These are phyloP conservation scores for Phaeomoniella chlamydospora DNA, from an alignment of 2,329 filamentous ascomycete species.

Conservation along the genomic window DNA sequence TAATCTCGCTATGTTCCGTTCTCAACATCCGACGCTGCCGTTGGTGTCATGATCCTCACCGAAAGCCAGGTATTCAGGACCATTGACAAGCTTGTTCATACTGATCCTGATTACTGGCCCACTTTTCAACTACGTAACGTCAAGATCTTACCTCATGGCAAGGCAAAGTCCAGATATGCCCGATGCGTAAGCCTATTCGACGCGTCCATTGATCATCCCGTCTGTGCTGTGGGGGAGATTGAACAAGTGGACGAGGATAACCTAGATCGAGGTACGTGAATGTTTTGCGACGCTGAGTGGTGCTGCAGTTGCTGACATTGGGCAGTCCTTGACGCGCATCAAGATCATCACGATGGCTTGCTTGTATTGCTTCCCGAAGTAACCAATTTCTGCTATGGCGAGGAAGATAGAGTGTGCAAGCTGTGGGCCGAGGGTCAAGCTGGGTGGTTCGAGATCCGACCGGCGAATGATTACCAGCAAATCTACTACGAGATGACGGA, in stretches of 20 bases:
- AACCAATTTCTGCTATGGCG: conserved; percentile 31
- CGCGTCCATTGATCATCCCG: conserved; percentile 37
- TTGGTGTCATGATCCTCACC: conserved; percentile 10
- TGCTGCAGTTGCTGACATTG: conserved; percentile 1
- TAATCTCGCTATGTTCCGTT: no score
- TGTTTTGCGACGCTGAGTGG: conserved; percentile 5
- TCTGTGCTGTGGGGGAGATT: conserved; percentile 39
- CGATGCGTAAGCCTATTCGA: conserved; percentile 25
- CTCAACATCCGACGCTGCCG: no score
- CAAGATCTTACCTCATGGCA: conserved; percentile 33
- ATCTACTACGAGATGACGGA: conserved; percentile 42
- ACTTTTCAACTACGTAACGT: conserved; percentile 43
- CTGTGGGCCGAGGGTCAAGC: conserved; percentile 49
- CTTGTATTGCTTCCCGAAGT: conserved; percentile 33
- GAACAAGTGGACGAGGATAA: conserved; percentile 29
- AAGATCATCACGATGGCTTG: conserved; percentile 14
- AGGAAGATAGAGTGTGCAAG: conserved; percentile 38
- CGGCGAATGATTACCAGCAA: conserved; percentile 35
- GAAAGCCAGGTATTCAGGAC: conserved; percentile 27
- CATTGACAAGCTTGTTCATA: conserved; percentile 24
- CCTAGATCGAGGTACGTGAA: conserved; percentile 22
- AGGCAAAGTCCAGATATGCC: conserved; percentile 32
- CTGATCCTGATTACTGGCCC: conserved; percentile 42
- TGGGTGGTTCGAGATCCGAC: conserved; percentile 47
- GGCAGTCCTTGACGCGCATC: conserved; percentile 22